A percentile compares a stretch with the other conserved stretches of the same genome.
Evolutionary conservation across 129 eudicot species (phyloP).

Genomic region (Smallanthus sonchifolius): DNA sequence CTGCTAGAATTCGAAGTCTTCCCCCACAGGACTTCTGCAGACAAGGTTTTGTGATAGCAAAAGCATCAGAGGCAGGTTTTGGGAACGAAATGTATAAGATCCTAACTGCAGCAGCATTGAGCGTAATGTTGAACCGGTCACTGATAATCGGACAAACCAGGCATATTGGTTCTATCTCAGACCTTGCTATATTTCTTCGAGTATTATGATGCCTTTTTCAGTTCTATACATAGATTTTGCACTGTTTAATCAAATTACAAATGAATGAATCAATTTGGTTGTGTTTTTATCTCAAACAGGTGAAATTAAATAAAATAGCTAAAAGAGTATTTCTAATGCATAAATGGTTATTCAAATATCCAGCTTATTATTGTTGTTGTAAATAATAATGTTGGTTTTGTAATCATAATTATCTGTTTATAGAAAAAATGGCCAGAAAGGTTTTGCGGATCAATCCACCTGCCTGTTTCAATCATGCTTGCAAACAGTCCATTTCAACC

Average conservation of each 20-base stretch:
- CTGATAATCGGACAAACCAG: constrained; percentile 97
- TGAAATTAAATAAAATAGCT: background rate
- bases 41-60: constrained; percentile 79
- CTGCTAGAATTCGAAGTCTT: constrained; percentile 66
- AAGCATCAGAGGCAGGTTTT: constrained; percentile 96
- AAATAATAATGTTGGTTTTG: background rate
- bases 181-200: constrained; percentile 49
- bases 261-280: background rate
- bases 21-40: constrained; percentile 74
- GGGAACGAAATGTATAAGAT: constrained; percentile 96
- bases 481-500: background rate
- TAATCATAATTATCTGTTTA: background rate
- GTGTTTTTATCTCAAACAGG: background rate
- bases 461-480: background rate
- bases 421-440: background rate
- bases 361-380: background rate
- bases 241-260: background rate
- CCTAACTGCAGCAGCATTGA: constrained; percentile 76
- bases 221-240: background rate
- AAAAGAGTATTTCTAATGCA: background rate
- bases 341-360: background rate
- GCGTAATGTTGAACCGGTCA: constrained; percentile 87
- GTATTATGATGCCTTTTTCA: background rate
- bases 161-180: constrained; percentile 96
- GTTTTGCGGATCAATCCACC: background rate